These are phyloP conservation scores for Cladosporium sp. DNA, from an alignment of 2,329 filamentous ascomycete species.

Conservation along the genomic window DNA sequence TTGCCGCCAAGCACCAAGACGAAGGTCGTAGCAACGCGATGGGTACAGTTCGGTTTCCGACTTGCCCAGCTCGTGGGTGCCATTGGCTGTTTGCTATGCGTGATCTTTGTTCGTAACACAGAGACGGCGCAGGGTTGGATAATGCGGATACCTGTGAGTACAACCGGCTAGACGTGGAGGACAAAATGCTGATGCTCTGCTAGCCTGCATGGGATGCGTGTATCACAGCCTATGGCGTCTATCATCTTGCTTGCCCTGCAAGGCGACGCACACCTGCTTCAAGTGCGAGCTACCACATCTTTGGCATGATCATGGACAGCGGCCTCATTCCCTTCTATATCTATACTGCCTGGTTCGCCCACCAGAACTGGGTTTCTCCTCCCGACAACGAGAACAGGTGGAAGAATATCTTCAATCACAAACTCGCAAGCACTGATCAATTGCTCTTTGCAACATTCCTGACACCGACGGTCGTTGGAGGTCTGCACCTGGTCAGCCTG, in stretches of 20 bases:
- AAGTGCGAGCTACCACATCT: conserved; percentile 84
- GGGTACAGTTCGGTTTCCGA: conserved; percentile 65
- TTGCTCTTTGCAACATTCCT: conserved; percentile 63
- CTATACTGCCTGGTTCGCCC: conserved; percentile 54
- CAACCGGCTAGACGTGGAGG: not conserved
- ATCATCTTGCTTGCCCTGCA: conserved; percentile 69
- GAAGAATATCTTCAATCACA: conserved; percentile 62
- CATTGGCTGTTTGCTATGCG: conserved; percentile 66
- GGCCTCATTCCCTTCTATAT: conserved; percentile 60
- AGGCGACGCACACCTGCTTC: conserved; percentile 70
- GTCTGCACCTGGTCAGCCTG: conserved; percentile 67
- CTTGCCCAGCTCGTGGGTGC: conserved; percentile 64
- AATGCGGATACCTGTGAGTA: conserved; percentile 27
- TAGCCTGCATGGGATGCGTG: conserved; percentile 72
- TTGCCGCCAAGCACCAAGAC: conserved; percentile 68
- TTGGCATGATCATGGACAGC: conserved; percentile 70
- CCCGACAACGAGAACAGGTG: conserved; percentile 52
- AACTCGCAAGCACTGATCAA: conserved; percentile 55
- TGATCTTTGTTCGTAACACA: conserved; percentile 67
- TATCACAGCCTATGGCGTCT: conserved; percentile 72
- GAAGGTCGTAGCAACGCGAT: conserved; percentile 65
- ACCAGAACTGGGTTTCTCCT: conserved; percentile 48
- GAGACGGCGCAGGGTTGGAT: conserved; percentile 23
- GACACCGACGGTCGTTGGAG: conserved; percentile 58
- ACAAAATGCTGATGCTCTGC: not conserved